These are phyloP conservation scores for Microcos paniculata DNA, from an alignment of 345 rosid genomes.

Conservation along the genomic window DNA sequence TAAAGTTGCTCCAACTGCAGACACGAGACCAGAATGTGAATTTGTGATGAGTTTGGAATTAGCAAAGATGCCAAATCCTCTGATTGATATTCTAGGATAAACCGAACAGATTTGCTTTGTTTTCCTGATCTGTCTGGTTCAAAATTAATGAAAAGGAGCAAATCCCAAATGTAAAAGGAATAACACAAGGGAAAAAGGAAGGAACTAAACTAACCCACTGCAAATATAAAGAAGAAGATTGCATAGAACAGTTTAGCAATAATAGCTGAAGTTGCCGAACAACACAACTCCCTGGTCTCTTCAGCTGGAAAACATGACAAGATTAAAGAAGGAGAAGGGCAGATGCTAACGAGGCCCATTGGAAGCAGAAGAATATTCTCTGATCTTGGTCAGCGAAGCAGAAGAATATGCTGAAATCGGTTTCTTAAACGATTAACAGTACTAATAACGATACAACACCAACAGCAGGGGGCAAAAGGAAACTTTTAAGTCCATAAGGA, in stretches of 20 bases:
- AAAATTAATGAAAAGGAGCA: neutral
- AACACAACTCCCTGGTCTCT: slow-evolving; percentile 12
- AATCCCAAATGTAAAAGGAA: neutral
- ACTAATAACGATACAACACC: no score
- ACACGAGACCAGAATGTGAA: neutral
- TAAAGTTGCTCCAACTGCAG: slow-evolving; percentile 30
- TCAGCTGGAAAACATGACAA: neutral
- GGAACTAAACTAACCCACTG: slow-evolving; percentile 24
- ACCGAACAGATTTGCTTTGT: neutral
- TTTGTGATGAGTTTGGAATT: neutral
- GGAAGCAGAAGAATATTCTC: neutral
- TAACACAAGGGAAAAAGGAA: neutral
- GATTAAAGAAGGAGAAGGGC: slow-evolving; percentile 9
- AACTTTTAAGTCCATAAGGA: no score
- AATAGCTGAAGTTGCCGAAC: slow-evolving; percentile 14
- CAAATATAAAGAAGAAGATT: slow-evolving; percentile 23
- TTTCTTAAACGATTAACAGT: no score
- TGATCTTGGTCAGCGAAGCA: no score
- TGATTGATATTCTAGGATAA: neutral
- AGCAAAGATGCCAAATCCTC: neutral
- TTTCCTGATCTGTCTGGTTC: neutral
- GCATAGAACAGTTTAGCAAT: slow-evolving; percentile 21
- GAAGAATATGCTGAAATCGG: no score
- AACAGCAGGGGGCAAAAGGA: no score
- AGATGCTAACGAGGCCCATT: neutral